Percentiles rank a stretch among this genome's conserved stretches.
Conservation (phyloP, 2,329 filamentous ascomycete species). For the Botryotinia narcissicola region DNA sequence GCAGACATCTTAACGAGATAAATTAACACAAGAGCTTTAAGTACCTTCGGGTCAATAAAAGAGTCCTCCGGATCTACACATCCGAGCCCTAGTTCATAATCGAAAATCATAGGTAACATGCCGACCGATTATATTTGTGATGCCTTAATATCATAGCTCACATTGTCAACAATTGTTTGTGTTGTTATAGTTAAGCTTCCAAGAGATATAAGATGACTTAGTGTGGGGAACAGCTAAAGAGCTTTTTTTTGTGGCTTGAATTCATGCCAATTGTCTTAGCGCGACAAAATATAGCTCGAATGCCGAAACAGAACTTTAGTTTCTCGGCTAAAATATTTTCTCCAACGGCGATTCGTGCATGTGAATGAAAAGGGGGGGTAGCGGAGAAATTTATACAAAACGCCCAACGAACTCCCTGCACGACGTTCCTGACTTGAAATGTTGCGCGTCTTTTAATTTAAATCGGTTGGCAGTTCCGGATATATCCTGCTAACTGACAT, state of each 20-base stretch:
- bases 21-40: neutral
- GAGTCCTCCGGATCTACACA: neutral
- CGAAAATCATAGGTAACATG: neutral
- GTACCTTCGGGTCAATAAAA: neutral
- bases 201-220: neutral
- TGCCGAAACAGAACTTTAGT: neutral
- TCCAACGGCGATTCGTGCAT: neutral
- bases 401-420: neutral
- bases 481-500: neutral
- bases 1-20: neutral
- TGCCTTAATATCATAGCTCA: neutral
- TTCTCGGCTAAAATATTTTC: slow-evolving; percentile 8
- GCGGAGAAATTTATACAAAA: slow-evolving; percentile 4
- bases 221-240: neutral
- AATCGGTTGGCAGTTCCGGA: neutral
- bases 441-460: slow-evolving; percentile 9
- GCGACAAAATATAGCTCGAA: neutral
- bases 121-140: neutral
- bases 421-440: neutral
- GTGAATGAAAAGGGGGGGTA: neutral
- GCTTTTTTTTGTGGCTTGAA: neutral
- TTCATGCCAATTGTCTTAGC: neutral
- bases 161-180: neutral
- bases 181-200: neutral
- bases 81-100: neutral